These are phyloP conservation scores for Thelonectria blattea DNA, from an alignment of 2,329 filamentous ascomycete genomes.

Conservation along the genomic window DNA sequence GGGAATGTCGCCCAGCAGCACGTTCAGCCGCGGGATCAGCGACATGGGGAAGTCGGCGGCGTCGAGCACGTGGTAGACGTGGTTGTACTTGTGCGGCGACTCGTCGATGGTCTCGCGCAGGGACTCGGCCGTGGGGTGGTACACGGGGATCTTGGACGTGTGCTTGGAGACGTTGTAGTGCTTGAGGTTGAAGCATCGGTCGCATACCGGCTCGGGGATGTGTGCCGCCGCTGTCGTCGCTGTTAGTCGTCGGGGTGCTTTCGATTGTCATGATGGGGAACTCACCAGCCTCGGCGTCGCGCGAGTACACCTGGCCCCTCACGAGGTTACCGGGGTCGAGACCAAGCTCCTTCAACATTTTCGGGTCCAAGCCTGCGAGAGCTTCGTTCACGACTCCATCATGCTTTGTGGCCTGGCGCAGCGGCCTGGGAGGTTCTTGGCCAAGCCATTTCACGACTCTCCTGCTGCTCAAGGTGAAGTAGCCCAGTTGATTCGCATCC, in stretches of 20 bases:
- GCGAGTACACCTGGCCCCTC: conserved; percentile 36
- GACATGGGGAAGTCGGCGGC: conserved; percentile 98
- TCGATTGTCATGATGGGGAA: neutral
- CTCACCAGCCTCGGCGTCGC: conserved; percentile 27
- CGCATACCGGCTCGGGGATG: conserved; percentile 68
- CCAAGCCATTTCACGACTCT: conserved; percentile 56
- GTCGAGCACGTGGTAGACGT: conserved; percentile 94
- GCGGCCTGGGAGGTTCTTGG: conserved; percentile 26
- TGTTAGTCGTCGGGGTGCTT: conserved; percentile 17
- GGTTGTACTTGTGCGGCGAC: conserved; percentile 88
- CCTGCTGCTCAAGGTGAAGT: conserved; percentile 59
- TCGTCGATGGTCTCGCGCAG: conserved; percentile 85
- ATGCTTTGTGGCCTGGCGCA: conserved; percentile 40
- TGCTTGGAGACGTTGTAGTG: conserved; percentile 71
- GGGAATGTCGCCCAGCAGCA: conserved; percentile 72
- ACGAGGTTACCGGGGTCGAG: conserved; percentile 49
- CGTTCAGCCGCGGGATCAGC: conserved; percentile 76
- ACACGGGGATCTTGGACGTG: conserved; percentile 62
- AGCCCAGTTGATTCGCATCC: conserved; percentile 59
- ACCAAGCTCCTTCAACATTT: conserved; percentile 53
- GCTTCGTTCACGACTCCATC: conserved; percentile 55
- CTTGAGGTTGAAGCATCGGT: conserved; percentile 82
- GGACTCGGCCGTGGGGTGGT: conserved; percentile 80
- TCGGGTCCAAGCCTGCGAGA: conserved; percentile 50
- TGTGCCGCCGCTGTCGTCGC: conserved; percentile 11